Conservation (phyloP, 2,329 filamentous ascomycete species). For the Amesomyces nigricolor region DNA sequence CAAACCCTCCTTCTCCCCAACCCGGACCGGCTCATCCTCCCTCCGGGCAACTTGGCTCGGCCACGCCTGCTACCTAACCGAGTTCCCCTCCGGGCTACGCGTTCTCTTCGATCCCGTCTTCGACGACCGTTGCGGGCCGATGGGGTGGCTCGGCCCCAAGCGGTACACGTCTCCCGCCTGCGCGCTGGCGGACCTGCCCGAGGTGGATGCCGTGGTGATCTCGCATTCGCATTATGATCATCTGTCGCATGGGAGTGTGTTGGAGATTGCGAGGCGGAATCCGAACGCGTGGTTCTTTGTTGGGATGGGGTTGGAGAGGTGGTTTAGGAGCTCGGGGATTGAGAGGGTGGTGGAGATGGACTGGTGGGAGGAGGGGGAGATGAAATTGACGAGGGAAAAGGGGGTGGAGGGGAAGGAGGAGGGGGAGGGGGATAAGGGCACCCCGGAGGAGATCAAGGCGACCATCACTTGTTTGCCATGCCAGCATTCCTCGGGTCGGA, state of each 20-base stretch:
- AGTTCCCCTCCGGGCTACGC: slow-evolving; percentile 79
- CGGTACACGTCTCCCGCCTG: slow-evolving; percentile 76
- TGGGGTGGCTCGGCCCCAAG: slow-evolving; percentile 64
- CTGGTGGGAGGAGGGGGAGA: slow-evolving; percentile 84
- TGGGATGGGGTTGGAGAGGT: slow-evolving; percentile 72
- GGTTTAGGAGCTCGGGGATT: slow-evolving; percentile 70
- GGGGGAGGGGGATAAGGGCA: slow-evolving; percentile 26
- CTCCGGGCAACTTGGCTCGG: slow-evolving; percentile 91
- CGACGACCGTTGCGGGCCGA: slow-evolving; percentile 76
- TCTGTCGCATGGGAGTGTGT: slow-evolving; percentile 69
- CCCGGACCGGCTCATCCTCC: slow-evolving; percentile 43
- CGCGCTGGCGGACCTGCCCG: slow-evolving; percentile 68
- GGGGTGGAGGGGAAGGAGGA: slow-evolving; percentile 21
- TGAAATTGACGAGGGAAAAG: slow-evolving; percentile 48
- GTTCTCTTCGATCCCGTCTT: slow-evolving; percentile 94
- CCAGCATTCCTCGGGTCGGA: slow-evolving; percentile 73
- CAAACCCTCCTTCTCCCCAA: slow-evolving; percentile 60
- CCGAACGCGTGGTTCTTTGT: slow-evolving; percentile 84
- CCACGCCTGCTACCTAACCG: slow-evolving; percentile 88
- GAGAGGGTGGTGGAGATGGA: slow-evolving; percentile 80
- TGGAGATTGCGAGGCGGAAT: slow-evolving; percentile 63
- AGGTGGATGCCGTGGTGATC: slow-evolving; percentile 72
- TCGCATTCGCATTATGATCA: slow-evolving; percentile 94
- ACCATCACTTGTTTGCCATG: slow-evolving; percentile 73
- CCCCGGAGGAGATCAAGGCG: slow-evolving; percentile 52